Base-by-base conservation (phyloP, 345 rosid genomes). In the Diplotaxis tenuifolia region DNA sequence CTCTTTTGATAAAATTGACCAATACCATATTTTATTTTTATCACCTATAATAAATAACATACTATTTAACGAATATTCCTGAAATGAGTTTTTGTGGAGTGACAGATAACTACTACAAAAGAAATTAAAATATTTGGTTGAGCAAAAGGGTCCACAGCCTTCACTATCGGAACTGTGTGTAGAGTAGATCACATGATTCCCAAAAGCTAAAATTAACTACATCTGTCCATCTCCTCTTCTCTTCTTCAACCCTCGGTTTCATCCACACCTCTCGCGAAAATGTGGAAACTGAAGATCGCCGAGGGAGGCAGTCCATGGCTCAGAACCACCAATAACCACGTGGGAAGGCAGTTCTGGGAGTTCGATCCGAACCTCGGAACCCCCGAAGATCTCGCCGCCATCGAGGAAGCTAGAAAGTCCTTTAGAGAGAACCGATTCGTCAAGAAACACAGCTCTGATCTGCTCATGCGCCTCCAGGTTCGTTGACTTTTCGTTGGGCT, bases 281-380 rank as follows among this genome's bases (percentile, higher is more conserved):
- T 94, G 98, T 94, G 98, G 98, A 91, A 80, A 82, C 81, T 94
- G 73, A 92, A 85, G 84, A 80, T 89, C 65, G 93, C 93, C 1
- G 93, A 88, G 63, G 98, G 93, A 76, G 90, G 82, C 19, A 84
- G 72, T 79, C 87, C 90, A 19, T 91, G 96, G 96, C 83, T 94
- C 18, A 76, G 89, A 75, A 86, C 90, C 3, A 45, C 70, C 53
- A 89, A 87, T 75, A 68, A 85, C 74, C 96, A 94, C 68, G 82
- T 80, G 8, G 97, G 98, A 22, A 81, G 97, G 32, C 98, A 92
- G 70, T 64, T 84, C 14, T 95, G 99, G 98, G 97, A 90, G 81
- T 92, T 95, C 28, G 94, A 95, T 83, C 89, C 92, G 7, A 76
- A 78, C 21, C 79, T 59, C 23, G 89, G 88, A 60, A 84, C 96